These are phyloP conservation scores for Picea abies DNA, from an alignment of 83 land plant genomes.

Conservation along the genomic window DNA sequence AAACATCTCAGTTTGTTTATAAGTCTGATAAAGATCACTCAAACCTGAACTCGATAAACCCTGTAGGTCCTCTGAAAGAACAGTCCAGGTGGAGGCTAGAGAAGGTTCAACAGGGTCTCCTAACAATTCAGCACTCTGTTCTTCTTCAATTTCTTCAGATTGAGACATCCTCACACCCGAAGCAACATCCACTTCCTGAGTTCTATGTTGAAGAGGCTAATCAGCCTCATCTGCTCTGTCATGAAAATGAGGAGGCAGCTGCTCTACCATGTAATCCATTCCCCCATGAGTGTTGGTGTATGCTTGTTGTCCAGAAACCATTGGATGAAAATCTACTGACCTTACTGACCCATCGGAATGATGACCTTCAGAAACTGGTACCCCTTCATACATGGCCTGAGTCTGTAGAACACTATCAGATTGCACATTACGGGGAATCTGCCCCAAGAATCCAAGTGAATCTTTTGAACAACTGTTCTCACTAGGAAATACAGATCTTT, in stretches of 20 bases:
- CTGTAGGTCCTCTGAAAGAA: background rate
- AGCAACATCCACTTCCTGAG: conserved; percentile 8
- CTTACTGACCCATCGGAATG: conserved; percentile 8
- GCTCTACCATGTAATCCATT: conserved; percentile 12
- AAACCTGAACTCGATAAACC: conserved; percentile 5
- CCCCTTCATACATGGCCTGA: background rate
- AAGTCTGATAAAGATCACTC: background rate
- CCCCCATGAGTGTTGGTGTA: background rate
- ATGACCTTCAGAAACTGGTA: conserved; percentile 6
- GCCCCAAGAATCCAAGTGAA: too few relatives aligned
- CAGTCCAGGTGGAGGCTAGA: background rate
- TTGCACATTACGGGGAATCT: too few relatives aligned
- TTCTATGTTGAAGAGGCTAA: background rate
- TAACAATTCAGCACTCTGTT: background rate
- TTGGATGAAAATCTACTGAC: conserved; percentile 10
- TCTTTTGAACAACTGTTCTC: too few relatives aligned
- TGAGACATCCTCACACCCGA: background rate
- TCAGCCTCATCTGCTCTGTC: conserved; percentile 10
- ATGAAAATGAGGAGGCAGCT: background rate
- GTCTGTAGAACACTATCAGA: conserved; percentile 2
- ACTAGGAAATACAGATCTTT: too few relatives aligned
- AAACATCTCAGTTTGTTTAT: background rate
- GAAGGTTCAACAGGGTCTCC: background rate
- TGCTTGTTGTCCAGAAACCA: conserved; percentile 14
- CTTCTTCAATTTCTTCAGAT: conserved; percentile 8